A percentile compares a stretch with the other conserved stretches of the same genome.
Evolutionary conservation across 805 yeast species (phyloP).

Genomic region (Komagataella ulmi): DNA sequence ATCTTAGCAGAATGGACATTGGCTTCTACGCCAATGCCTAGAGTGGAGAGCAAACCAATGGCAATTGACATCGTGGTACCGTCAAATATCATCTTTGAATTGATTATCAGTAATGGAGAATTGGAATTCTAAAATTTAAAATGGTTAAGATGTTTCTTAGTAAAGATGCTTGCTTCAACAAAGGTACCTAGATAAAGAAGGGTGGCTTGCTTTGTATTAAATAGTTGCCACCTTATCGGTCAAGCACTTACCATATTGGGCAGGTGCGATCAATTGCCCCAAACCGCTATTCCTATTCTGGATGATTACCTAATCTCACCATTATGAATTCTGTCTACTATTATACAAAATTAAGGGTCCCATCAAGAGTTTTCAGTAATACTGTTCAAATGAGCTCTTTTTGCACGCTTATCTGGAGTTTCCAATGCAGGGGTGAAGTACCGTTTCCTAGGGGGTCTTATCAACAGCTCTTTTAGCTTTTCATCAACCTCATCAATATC

Average conservation of each 20-base stretch:
- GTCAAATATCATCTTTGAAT: background rate
- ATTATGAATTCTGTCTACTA: background rate
- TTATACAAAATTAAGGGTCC: background rate
- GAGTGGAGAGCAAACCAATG: background rate
- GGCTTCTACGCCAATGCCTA: slow-evolving; percentile 18
- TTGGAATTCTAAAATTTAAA: background rate
- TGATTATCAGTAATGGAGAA: background rate
- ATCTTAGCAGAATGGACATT: slow-evolving; percentile 33
- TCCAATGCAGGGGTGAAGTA: slow-evolving; percentile 2
- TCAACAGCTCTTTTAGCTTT: slow-evolving; percentile 1
- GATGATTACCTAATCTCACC: background rate
- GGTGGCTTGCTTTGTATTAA: background rate
- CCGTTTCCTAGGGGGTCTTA: slow-evolving; percentile 10
- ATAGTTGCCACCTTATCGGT: background rate
- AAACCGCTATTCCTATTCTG: background rate
- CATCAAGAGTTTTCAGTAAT: slow-evolving; percentile 2
- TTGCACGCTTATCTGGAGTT: background rate
- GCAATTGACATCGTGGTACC: background rate
- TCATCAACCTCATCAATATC: slow-evolving; percentile 4
- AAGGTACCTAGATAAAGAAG: background rate
- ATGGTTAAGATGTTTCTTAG: background rate
- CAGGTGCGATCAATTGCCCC: background rate
- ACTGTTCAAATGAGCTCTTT: background rate
- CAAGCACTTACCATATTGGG: background rate
- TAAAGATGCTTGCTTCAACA: background rate